phyloP scores from a whole-genome alignment of 164 flowering plant species.

The Piper betle region DNA sequence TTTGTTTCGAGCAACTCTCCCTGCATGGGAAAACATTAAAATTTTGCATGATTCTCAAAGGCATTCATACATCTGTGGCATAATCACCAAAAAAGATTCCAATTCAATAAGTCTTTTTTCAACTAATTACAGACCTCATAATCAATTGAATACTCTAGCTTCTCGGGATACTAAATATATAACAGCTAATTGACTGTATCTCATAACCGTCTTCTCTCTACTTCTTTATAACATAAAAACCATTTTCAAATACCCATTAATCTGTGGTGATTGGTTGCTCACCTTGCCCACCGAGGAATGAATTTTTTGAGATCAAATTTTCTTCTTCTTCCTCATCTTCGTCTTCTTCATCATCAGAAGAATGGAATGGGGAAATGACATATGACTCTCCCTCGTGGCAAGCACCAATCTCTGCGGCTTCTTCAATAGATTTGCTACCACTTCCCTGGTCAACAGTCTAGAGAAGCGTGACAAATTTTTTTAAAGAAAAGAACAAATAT shows the following conservation, averaged over 20 bases:
- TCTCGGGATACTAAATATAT: not conserved
- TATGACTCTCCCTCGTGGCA: conserved; percentile 28
- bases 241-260: not conserved
- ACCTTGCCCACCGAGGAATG: conserved; percentile 91
- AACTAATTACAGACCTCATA: not conserved
- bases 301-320: conserved; percentile 38
- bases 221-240: not conserved
- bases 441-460: conserved; percentile 16
- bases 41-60: not conserved
- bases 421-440: conserved; percentile 11
- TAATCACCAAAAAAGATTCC: not conserved
- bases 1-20: conserved; percentile 30
- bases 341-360: conserved; percentile 85
- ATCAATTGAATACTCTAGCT: not conserved
- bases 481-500: no score
- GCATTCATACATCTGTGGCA: not conserved
- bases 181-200: conserved; percentile 1
- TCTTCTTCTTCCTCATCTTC: conserved; percentile 50
- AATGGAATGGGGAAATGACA: conserved; percentile 77
- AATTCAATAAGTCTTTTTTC: not conserved
- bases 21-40: conserved; percentile 24
- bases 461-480: not conserved
- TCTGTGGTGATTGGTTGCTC: not conserved
- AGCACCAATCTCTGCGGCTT: conserved; percentile 6
- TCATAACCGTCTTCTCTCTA: no score